Base-by-base conservation (phyloP, 352 stramenopile genomes). In the Phytophthora sojae region DNA sequence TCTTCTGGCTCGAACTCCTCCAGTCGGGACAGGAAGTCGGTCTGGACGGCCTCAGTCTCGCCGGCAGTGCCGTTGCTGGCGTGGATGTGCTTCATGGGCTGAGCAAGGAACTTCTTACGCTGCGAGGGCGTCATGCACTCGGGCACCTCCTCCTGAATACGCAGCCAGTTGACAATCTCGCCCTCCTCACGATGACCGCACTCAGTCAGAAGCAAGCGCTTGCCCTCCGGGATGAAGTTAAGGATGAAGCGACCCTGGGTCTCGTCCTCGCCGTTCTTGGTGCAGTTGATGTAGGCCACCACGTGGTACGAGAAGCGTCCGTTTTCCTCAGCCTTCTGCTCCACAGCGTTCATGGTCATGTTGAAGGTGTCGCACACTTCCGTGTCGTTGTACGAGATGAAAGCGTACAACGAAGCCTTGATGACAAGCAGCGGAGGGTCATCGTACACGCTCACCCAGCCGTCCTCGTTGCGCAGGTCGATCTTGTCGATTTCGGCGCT, bases 11-110 rank as follows among this genome's bases (percentile, higher is more conserved):
- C 78, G 4, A 92, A 42, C 6, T 91, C 75, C 57, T 93, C 83
- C 4, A 95, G 67, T 6, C 73, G 72, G 15, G 84, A 75, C 15
- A 93, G 78, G 54, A 95, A 95, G 58, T 95, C 77, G 4, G 87
- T 93, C 72, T 83, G 64, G 25, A 77, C 67, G 15, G 83, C 81
- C 29, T 86, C 76, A 1, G 67, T 65, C 21, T 88, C 82, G 0
- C 49, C 44, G 0, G 69, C 44, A 19, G 83, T 89, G 54, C 82
- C 87, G 67, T 92, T 94, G 65, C 47, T 85, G 29, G 85, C 83
- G 80, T 95, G 85, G 17, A 95, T 90, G 77, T 96, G 87, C 79
- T 96, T 94, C 81, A 96, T 91, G 21, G 87, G 89, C 77, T 96
- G 89, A 0, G 82, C 71, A 9, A 96, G 73, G 81, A 93, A 96